Percentiles rank a stretch among this genome's conserved stretches.
These are phyloP conservation scores for Agastache rugosa DNA, from an alignment of 257 asterid genomes.

Conservation along the genomic window DNA sequence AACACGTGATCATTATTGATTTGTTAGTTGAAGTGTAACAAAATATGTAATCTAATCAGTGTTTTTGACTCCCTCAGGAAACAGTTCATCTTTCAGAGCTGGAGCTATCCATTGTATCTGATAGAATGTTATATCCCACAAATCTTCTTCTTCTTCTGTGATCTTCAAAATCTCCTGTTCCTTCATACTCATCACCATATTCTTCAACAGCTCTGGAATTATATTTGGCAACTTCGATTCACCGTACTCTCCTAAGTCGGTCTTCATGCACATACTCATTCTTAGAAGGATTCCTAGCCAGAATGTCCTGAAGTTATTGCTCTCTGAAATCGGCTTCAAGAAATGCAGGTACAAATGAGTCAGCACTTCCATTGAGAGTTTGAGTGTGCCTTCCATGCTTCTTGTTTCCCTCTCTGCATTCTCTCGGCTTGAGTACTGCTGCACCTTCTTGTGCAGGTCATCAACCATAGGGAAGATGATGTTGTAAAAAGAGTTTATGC, in stretches of 20 bases:
- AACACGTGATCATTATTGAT: neutral
- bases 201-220: slow-evolving; percentile 66
- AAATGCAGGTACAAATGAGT: slow-evolving; percentile 67
- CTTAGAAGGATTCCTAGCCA: slow-evolving; percentile 85
- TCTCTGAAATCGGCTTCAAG: slow-evolving; percentile 73
- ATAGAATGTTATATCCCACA: slow-evolving; percentile 81
- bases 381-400: slow-evolving; percentile 88
- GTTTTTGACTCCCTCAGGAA: slow-evolving; percentile 60
- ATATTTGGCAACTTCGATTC: slow-evolving; percentile 63
- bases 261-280: slow-evolving; percentile 92
- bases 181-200: slow-evolving; percentile 73
- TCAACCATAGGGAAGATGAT: slow-evolving; percentile 87
- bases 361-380: slow-evolving; percentile 78
- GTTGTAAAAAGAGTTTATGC: slow-evolving; percentile 71
- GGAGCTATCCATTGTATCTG: slow-evolving; percentile 98
- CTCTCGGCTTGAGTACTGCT: slow-evolving; percentile 82
- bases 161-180: slow-evolving; percentile 58
- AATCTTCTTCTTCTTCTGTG: slow-evolving; percentile 71
- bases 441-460: slow-evolving; percentile 86
- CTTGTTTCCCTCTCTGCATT: slow-evolving; percentile 85
- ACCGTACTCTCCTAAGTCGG: slow-evolving; percentile 76
- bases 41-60: neutral
- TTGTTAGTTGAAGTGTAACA: too few relatives aligned
- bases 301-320: slow-evolving; percentile 70
- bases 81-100: slow-evolving; percentile 72